These are phyloP conservation scores for Microcera coccophila DNA, from an alignment of 2,329 filamentous ascomycete genomes.

Conservation along the genomic window DNA sequence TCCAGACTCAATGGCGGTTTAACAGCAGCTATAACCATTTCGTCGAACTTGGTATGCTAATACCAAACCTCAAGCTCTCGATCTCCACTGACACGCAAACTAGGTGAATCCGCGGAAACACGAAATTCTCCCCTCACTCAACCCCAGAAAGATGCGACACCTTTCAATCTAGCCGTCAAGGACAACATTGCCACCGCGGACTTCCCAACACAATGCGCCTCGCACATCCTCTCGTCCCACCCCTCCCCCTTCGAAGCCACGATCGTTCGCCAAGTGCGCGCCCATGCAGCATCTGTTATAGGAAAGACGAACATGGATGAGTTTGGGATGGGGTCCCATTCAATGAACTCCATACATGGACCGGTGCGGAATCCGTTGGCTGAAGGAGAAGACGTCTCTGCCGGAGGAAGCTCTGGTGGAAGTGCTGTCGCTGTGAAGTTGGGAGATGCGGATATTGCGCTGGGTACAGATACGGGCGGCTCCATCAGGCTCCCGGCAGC, in stretches of 20 bases:
- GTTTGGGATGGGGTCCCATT: slow-evolving; percentile 92
- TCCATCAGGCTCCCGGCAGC: slow-evolving; percentile 84
- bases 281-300: slow-evolving; percentile 58
- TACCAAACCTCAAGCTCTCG: slow-evolving; percentile 1
- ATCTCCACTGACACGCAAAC: slow-evolving; percentile 2
- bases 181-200: slow-evolving; percentile 69
- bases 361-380: slow-evolving; percentile 53
- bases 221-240: slow-evolving; percentile 66
- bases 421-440: slow-evolving; percentile 80
- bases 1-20: slow-evolving; percentile 22
- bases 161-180: slow-evolving; percentile 60
- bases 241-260: slow-evolving; percentile 77
- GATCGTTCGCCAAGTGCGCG: slow-evolving; percentile 65
- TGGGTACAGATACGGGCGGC: slow-evolving; percentile 92
- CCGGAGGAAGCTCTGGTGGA: slow-evolving; percentile 88
- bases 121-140: slow-evolving; percentile 8
- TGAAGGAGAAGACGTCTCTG: slow-evolving; percentile 50
- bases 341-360: slow-evolving; percentile 64
- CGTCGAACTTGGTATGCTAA: slow-evolving; percentile 28
- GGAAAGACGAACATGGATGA: slow-evolving; percentile 94
- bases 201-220: slow-evolving; percentile 79
- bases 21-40: slow-evolving; percentile 37
- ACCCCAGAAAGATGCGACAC: slow-evolving; percentile 20
- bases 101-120: slow-evolving; percentile 11
- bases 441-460: slow-evolving; percentile 55